Base-by-base conservation (phyloP, 2,329 filamentous ascomycete species). In the Fusarium equiseti region DNA sequence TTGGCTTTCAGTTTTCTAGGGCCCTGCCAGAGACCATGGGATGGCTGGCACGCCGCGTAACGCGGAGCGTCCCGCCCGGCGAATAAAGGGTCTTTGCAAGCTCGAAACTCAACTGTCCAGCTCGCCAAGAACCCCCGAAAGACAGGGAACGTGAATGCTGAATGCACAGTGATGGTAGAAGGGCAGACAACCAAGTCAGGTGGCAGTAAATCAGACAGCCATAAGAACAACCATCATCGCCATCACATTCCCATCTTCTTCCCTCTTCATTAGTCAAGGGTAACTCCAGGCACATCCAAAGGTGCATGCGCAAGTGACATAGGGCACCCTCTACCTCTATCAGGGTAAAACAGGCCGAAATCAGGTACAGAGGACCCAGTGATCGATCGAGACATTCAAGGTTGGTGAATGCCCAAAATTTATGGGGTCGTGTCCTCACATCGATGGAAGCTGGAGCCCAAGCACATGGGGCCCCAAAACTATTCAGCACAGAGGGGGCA, bases 31-130 rank as follows among this genome's bases (percentile, higher is more conserved):
- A 51, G 51, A 55, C 65, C 53, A 71, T 69, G 64, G 57, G 68
- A 71, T 70, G 70, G 62, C 66, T 72, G 66, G 70, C 70, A 72
- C 69, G 68, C 70, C 69, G 70, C 69, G 70, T 63, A 60, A 64
- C n/a, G 48, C 70, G 66, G 70, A 72, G 70, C 70, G 70, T 72
- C 70, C 70, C 70, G 70, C 62, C 58, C 62, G 58, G 43, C 58
- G 70, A 70, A 67, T 72, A 70, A 70, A 67, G 63, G 62, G 62
- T 68, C 58, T 66, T 54, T 56, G 35, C 51, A 52, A 44, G 54
- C 50, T 62, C 52, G 24, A 55, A 57, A 53, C 55, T 56, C 38
- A n/a, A 65, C 43, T 56, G 38, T 67, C 57, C 46, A 70, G 61
- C 61, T 55, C 53, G 56, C 60, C 57, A 57, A 66, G 63, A 58